Evolutionary conservation across 169 alveolate genomes (phyloP).

Genomic region (Plasmodium coatneyi): DNA sequence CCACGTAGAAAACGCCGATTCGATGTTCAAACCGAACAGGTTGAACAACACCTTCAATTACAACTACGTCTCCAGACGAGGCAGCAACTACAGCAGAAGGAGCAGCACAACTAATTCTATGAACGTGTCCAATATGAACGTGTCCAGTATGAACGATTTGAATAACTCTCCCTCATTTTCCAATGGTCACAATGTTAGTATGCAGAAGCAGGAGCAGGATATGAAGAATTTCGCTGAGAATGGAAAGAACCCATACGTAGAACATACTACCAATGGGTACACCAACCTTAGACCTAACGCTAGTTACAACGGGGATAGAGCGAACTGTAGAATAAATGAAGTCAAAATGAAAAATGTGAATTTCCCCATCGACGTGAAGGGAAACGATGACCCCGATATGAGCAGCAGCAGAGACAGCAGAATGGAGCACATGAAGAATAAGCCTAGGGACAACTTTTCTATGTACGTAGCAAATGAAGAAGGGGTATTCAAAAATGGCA

Average conservation of each 20-base stretch:
- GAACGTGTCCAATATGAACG: background rate
- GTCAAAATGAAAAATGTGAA: background rate
- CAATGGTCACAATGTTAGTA: background rate
- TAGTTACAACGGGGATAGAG: background rate
- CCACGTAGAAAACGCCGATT: background rate
- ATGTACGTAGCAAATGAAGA: background rate
- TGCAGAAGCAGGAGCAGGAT: background rate
- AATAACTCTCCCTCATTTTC: background rate
- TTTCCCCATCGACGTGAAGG: background rate
- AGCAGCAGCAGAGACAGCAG: background rate
- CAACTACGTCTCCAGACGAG: background rate
- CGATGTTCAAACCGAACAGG: background rate
- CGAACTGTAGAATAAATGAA: background rate
- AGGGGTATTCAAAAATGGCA: background rate
- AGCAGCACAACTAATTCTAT: conserved; percentile 1
- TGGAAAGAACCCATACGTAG: background rate
- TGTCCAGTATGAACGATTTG: background rate
- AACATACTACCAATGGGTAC: background rate
- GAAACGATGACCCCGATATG: background rate
- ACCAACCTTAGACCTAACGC: background rate
- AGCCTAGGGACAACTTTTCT: background rate
- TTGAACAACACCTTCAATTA: background rate
- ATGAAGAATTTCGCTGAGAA: conserved; percentile 7
- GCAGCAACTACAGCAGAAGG: background rate
- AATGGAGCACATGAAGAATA: background rate